Evolutionary conservation across 2,329 filamentous ascomycete genomes (phyloP), one percentile per base, ranked within the genome.

Genomic region (Lachnellula willkommii): DNA sequence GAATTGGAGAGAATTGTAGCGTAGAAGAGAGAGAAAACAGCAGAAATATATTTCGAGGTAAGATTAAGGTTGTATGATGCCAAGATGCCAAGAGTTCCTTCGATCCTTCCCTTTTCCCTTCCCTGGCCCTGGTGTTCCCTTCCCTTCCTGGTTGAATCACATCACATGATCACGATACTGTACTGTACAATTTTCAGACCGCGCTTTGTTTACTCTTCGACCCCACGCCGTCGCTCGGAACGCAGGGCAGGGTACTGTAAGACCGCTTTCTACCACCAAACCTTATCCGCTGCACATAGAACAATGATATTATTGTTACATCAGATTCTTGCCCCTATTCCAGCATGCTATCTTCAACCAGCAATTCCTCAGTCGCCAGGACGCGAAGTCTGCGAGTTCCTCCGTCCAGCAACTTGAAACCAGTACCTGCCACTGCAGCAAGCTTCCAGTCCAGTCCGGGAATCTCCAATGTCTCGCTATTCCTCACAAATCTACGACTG

Each of bases 401-500:
- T 20, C 60, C 61, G 14, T 53, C 59, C 14, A 58, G 56, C 45
- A 53, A 49, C 24, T 47, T 50, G 20, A 53, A 47, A 6, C 24
- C 57, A 4, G 17, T 60, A 24, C 45, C 58, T 15, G 50, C 56
- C 24, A 56, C 50, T 40, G 39, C 58, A 42, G 28, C 28, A 32
- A 32, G 28, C 28, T 28, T 40, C 43, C 52, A 59, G 32, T 11
- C 48, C 1, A 35, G 28, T 24, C 62, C 69, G 20, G 69, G 74
- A 42, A 74, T 79, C 15, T 79, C 79, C 15, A 77, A 84, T 64
- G 68, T 87, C 37, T 72, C 78, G 15, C 77, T 91, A 11, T 94
- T 96, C 69, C 75, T 96, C 52, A 90, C 87, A 37, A 96, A 95
- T 68, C 73, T 96, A 42, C 87, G 86, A 40, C 81, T 97, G 3